phyloP scores from a whole-genome alignment of 352 stramenopile species.

The Globisporangium yorkense region DNA sequence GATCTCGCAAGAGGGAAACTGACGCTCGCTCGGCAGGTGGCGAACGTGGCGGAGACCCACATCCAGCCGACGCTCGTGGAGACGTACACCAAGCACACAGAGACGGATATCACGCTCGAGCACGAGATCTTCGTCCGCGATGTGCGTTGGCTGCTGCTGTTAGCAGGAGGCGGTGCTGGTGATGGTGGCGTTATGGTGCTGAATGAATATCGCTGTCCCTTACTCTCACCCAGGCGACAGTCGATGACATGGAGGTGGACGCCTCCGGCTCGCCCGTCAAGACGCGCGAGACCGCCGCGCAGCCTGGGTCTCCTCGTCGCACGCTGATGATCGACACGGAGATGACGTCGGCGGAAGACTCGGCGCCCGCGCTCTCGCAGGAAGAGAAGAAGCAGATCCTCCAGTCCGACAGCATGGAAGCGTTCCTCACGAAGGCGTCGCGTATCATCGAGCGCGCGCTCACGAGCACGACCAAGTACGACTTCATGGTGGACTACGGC shows the following conservation, averaged over 20 bases:
- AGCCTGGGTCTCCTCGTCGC: slow-evolving; percentile 34
- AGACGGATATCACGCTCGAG: slow-evolving; percentile 81
- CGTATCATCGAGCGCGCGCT: slow-evolving; percentile 76
- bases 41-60: slow-evolving; percentile 69
- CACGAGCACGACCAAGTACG: slow-evolving; percentile 68
- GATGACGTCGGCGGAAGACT: slow-evolving; percentile 21
- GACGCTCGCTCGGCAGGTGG: slow-evolving; percentile 21
- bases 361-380: slow-evolving; percentile 22
- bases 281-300: slow-evolving; percentile 10
- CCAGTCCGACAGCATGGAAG: slow-evolving; percentile 70
- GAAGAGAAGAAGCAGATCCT: slow-evolving; percentile 68
- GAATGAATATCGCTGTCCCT: neutral
- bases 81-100: slow-evolving; percentile 80
- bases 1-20: neutral
- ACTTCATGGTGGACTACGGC: slow-evolving; percentile 85
- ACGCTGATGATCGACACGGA: slow-evolving; percentile 48
- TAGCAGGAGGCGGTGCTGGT: neutral
- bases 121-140: slow-evolving; percentile 64
- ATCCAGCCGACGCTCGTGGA: slow-evolving; percentile 78
- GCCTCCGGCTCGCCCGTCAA: slow-evolving; percentile 28
- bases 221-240: slow-evolving; percentile 10
- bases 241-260: slow-evolving; percentile 42
- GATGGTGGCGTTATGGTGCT: neutral
- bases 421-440: slow-evolving; percentile 71
- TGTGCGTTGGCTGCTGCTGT: slow-evolving; percentile 9